Evolutionary conservation across 116 monocot genomes (phyloP).

Genomic region (Trichopus zeylanicus): DNA sequence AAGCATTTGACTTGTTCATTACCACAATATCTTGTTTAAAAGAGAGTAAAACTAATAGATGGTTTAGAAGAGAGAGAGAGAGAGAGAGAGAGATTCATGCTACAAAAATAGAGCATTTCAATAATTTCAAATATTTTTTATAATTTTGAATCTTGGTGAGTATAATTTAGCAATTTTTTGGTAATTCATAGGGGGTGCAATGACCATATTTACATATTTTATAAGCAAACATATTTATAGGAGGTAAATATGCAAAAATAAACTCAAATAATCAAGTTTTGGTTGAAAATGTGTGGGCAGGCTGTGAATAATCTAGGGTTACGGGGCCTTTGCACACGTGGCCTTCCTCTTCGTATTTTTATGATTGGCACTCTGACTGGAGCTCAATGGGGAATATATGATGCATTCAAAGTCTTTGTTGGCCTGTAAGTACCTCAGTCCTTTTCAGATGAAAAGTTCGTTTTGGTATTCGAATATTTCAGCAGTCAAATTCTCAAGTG

Average conservation of each 20-base stretch:
- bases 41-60: too few species aligned
- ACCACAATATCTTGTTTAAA: too few species aligned
- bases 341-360: slow-evolving; percentile 48
- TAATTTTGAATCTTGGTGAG: not conserved
- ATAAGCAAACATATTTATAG: not conserved
- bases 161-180: too few species aligned
- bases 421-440: slow-evolving; percentile 29
- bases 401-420: slow-evolving; percentile 46
- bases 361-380: slow-evolving; percentile 47
- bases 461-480: not conserved
- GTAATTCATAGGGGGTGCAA: too few species aligned
- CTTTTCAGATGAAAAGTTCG: not conserved
- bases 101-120: too few species aligned
- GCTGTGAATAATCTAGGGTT: slow-evolving; percentile 47
- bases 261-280: not conserved
- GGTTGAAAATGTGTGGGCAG: slow-evolving; percentile 3
- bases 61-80: too few species aligned
- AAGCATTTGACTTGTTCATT: too few species aligned
- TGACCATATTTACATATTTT: too few species aligned
- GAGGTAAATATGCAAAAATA: not conserved
- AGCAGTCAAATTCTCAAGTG: not conserved
- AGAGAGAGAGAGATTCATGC: too few species aligned
- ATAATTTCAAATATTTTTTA: not conserved
- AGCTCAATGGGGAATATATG: slow-evolving; percentile 48
- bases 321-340: slow-evolving; percentile 44